phyloP scores from a whole-genome alignment of 495 filamentous ascomycete genomes.

The Penicillium samsonianum region DNA sequence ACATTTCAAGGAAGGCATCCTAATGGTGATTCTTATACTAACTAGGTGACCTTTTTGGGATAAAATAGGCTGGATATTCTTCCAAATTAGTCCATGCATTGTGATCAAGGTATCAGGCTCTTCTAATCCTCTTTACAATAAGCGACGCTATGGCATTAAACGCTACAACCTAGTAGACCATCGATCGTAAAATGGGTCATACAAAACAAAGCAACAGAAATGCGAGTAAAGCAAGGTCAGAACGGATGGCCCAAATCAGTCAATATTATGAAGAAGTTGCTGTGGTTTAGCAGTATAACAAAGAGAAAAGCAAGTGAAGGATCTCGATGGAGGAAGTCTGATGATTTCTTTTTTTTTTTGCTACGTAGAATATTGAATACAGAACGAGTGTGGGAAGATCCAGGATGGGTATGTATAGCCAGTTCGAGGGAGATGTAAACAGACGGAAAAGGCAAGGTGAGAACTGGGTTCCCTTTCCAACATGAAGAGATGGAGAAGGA shows the following conservation, averaged over 20 bases:
- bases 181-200: background rate
- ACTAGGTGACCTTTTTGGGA: no score
- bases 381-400: conserved; percentile 1
- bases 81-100: background rate
- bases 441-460: background rate
- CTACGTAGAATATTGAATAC: background rate
- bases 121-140: background rate
- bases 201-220: background rate
- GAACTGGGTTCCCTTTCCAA: background rate
- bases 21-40: background rate
- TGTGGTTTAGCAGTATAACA: background rate
- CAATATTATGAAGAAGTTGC: background rate
- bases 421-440: background rate
- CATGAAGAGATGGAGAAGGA: no score
- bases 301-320: background rate
- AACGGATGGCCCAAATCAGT: background rate
- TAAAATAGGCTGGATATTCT: background rate
- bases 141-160: background rate
- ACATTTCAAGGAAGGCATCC: background rate
- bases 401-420: background rate
- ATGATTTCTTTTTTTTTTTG: background rate
- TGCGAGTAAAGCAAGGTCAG: background rate
- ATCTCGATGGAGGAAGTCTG: background rate
- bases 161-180: background rate
- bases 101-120: background rate